A percentile compares a stretch with the other conserved stretches of the same genome.
These are phyloP conservation scores for Monoraphidium neglectum DNA, from an alignment of 139 green algal species.

Conservation along the genomic window DNA sequence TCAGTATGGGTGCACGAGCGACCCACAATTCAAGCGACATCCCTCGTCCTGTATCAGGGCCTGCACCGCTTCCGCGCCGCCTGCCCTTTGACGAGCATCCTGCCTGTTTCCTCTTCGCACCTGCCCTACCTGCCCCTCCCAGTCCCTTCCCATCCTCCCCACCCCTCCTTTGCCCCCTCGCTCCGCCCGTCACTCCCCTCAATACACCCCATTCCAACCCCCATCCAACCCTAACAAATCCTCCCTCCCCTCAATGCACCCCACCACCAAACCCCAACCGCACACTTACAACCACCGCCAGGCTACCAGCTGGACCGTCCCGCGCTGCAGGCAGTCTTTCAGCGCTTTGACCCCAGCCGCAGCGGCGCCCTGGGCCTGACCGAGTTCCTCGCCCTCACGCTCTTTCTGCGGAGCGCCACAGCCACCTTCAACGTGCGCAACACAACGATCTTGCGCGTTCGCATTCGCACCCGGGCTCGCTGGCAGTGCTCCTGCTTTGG, in stretches of 20 bases:
- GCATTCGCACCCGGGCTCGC: no score
- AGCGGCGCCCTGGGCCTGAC: constrained; percentile 40
- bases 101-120: background rate
- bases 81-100: background rate
- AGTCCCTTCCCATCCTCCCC: no score
- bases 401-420: constrained; percentile 61
- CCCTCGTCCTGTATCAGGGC: background rate
- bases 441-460: no score
- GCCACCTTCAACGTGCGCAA: constrained; percentile 62
- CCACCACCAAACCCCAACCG: background rate
- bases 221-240: no score
- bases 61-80: no score
- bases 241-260: background rate
- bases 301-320: constrained; percentile 44
- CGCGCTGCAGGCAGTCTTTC: constrained; percentile 34
- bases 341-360: constrained; percentile 45
- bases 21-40: background rate
- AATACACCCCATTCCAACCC: no score
- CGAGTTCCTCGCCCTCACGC: constrained; percentile 69
- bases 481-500: no score
- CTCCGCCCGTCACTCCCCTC: no score
- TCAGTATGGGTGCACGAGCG: no score
- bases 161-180: no score
- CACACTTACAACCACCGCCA: background rate
- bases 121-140: no score